A percentile compares a stretch with the other conserved stretches of the same genome.
phyloP scores from a whole-genome alignment of 345 rosid species.

The Draba incana region DNA sequence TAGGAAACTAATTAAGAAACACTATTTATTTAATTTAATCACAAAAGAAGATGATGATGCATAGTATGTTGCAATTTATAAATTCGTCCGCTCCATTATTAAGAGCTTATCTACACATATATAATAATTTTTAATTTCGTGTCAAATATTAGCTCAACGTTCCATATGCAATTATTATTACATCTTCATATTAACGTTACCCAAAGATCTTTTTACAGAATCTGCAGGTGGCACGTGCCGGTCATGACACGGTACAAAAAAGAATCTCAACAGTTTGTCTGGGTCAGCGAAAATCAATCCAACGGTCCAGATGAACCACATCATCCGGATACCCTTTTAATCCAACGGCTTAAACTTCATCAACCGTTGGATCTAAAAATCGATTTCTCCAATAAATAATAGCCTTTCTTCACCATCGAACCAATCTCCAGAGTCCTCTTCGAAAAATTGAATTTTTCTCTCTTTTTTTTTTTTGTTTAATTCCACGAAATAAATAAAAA shows the following conservation, averaged over 20 bases:
- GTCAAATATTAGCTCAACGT: neutral
- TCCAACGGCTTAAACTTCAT: neutral
- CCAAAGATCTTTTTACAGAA: neutral
- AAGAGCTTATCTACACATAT: no score
- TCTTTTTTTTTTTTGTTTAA: no score
- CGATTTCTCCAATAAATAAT: constrained; percentile 51
- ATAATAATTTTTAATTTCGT: neutral
- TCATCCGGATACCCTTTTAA: neutral
- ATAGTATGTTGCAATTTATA: no score
- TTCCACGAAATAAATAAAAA: no score
- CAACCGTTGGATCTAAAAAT: constrained; percentile 42
- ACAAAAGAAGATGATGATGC: no score
- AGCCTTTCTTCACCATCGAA: constrained; percentile 36
- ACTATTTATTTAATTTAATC: no score
- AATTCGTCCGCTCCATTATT: no score
- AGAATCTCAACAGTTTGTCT: constrained; percentile 27
- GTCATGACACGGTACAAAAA: constrained; percentile 45
- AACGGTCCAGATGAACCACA: constrained; percentile 39
- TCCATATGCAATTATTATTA: neutral
- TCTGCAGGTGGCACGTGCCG: constrained; percentile 55
- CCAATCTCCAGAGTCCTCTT: constrained; percentile 2
- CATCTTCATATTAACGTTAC: constrained; percentile 10
- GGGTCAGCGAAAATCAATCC: constrained; percentile 53
- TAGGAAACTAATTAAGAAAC: no score
- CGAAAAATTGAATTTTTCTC: neutral